phyloP scores from a whole-genome alignment of 2,329 filamentous ascomycete genomes.

The Colletotrichum sp. region DNA sequence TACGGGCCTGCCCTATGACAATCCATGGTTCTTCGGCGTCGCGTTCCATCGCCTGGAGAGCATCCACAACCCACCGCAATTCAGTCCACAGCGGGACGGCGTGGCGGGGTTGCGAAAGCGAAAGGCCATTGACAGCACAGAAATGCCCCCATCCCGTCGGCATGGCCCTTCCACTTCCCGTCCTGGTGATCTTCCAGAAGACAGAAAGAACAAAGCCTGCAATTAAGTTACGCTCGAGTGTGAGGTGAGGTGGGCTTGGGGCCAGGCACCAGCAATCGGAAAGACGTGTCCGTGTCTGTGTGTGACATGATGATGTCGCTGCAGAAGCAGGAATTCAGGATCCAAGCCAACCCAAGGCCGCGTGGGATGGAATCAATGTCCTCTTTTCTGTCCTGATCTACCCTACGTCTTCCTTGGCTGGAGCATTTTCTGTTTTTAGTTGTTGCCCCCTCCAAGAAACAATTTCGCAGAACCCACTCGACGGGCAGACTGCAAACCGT shows the following conservation, averaged over 20 bases:
- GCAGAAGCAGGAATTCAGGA: not conserved
- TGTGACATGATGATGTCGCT: not conserved
- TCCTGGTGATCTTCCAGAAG: not conserved
- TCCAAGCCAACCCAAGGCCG: not conserved
- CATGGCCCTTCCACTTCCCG: not conserved
- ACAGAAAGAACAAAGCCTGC: not conserved
- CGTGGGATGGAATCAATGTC: not conserved
- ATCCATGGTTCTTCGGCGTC: not conserved
- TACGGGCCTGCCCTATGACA: not conserved
- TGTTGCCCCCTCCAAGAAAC: not conserved
- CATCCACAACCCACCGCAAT: not conserved
- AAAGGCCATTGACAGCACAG: not conserved
- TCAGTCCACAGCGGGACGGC: not conserved
- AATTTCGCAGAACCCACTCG: not conserved
- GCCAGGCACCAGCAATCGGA: not conserved
- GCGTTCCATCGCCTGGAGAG: not conserved
- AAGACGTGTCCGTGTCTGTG: not conserved
- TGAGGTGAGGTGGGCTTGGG: not conserved
- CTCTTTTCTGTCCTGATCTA: not conserved
- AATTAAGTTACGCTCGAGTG: not conserved
- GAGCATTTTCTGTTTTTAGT: not conserved
- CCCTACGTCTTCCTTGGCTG: not conserved
- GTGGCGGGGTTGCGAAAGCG: conserved; percentile 1
- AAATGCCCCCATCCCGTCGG: not conserved
- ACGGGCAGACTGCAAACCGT: not conserved